Base-by-base conservation (phyloP, 106 monocot species). In the Ottelia alismoides region DNA sequence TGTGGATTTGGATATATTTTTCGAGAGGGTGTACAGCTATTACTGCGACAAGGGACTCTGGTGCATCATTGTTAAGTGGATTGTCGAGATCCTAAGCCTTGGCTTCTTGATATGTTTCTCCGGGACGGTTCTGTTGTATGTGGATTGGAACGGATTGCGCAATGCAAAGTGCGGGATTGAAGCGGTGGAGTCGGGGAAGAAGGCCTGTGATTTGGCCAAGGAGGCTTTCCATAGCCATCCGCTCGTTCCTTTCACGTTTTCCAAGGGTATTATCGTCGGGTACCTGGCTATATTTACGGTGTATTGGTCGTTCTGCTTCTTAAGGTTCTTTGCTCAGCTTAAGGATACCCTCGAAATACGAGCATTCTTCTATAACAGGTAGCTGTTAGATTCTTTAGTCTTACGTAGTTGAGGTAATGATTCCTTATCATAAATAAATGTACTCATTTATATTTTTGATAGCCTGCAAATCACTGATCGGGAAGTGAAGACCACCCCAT, bases 1-100 rank as follows among this genome's bases (percentile, higher is more conserved):
- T 49, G 55, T 75, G 72, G 98, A 98, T 62, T 68, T 98, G 61
- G 98, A 98, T 72, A 65, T 98, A 6, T 98, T 98, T 52, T 80
- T 98, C 55, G 85, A 79, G 50, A 79, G 90, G 46, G 22, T 98
- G 19, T 98, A 98, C 27, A 74, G 65, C 59, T 98, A 98, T 52
- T 83, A 85, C 35, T 78, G 85, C 27, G 82, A 82, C 30, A 98
- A 98, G 68, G 98, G 90, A 47, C 74, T 98, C 10, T 65, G 74
- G 47, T 98, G 90, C 76, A 98, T 98, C 40, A 61, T 80, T 49
- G 72, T 65, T 45, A 85, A 86, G 62, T 98, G 98, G 98, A 86
- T 83, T 47, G 73, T 98, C 12, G 98, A 90, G 51, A 71, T 98
- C 18, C 49, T 90, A 5, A 75, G 74, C 48, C 72, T 98, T 11